phyloP scores from a whole-genome alignment of 139 green algal genomes.

The Axilococcus clingmanii region DNA sequence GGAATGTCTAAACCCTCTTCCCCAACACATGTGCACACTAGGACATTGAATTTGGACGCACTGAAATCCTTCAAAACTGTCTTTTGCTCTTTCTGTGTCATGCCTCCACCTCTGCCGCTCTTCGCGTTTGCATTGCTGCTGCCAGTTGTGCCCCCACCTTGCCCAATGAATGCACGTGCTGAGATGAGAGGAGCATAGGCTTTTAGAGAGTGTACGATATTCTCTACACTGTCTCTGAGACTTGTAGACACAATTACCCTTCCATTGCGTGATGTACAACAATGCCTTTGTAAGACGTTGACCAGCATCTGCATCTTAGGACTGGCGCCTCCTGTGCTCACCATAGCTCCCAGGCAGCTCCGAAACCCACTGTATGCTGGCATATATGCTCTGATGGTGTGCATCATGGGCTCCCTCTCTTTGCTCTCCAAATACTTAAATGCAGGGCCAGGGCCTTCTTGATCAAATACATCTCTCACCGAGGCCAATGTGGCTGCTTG shows the following conservation, averaged over 20 bases:
- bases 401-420: neutral
- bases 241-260: slow-evolving; percentile 72
- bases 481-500: slow-evolving; percentile 29
- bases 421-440: slow-evolving; percentile 6
- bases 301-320: slow-evolving; percentile 15
- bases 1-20: slow-evolving; percentile 97
- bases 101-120: slow-evolving; percentile 7
- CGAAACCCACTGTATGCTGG: too few species aligned
- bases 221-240: slow-evolving; percentile 56
- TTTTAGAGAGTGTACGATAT: slow-evolving; percentile 54
- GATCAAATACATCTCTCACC: slow-evolving; percentile 30
- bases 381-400: too few species aligned
- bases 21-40: slow-evolving; percentile 89
- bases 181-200: slow-evolving; percentile 37
- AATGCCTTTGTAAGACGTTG: slow-evolving; percentile 11
- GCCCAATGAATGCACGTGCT: slow-evolving; percentile 73
- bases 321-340: neutral
- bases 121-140: neutral
- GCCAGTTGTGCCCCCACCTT: slow-evolving; percentile 32
- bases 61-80: slow-evolving; percentile 45
- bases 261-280: neutral
- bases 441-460: slow-evolving; percentile 19
- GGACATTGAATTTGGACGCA: slow-evolving; percentile 53
- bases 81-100: slow-evolving; percentile 56
- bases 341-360: slow-evolving; percentile 9